Percentiles rank a stretch among this genome's conserved stretches.
These are phyloP conservation scores for Sclerotinia borealis DNA, from an alignment of 2,329 filamentous ascomycete genomes.

Conservation along the genomic window DNA sequence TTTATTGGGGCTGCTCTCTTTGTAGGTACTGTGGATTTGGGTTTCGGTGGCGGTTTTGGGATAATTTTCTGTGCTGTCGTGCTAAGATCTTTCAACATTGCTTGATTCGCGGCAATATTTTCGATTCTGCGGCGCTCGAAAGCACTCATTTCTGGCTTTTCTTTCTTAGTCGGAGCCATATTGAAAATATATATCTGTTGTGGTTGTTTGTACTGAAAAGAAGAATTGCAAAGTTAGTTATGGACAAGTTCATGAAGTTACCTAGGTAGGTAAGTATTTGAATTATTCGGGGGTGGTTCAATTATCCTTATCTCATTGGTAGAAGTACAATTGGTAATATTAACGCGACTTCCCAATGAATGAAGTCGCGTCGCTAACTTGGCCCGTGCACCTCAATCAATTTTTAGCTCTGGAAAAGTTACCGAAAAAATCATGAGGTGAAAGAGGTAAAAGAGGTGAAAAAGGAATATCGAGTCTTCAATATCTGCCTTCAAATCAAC, in stretches of 20 bases:
- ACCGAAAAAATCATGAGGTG: not conserved
- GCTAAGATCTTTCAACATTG: slow-evolving; percentile 71
- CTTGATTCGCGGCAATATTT: slow-evolving; percentile 83
- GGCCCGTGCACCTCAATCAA: not conserved
- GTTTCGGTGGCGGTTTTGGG: slow-evolving; percentile 49
- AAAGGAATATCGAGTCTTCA: not conserved
- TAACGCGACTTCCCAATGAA: slow-evolving; percentile 1
- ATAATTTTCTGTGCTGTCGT: slow-evolving; percentile 64
- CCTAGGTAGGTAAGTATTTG: too few relatives aligned
- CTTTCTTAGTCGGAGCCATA: slow-evolving; percentile 42
- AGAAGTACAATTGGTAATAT: too few relatives aligned
- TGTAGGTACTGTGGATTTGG: slow-evolving; percentile 39
- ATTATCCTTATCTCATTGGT: too few relatives aligned
- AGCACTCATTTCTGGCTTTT: slow-evolving; percentile 60
- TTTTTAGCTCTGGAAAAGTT: not conserved
- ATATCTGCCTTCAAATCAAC: not conserved
- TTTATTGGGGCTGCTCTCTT: slow-evolving; percentile 41
- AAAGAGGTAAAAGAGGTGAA: too few relatives aligned
- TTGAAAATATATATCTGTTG: not conserved
- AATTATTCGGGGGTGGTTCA: too few relatives aligned
- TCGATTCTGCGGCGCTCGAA: slow-evolving; percentile 81
- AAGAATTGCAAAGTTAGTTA: not conserved
- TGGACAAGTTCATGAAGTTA: not conserved
- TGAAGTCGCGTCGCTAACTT: not conserved
- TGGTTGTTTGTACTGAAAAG: not conserved